These are phyloP conservation scores for Nothopassalora personata DNA, from an alignment of 2,329 filamentous ascomycete genomes.

Conservation along the genomic window DNA sequence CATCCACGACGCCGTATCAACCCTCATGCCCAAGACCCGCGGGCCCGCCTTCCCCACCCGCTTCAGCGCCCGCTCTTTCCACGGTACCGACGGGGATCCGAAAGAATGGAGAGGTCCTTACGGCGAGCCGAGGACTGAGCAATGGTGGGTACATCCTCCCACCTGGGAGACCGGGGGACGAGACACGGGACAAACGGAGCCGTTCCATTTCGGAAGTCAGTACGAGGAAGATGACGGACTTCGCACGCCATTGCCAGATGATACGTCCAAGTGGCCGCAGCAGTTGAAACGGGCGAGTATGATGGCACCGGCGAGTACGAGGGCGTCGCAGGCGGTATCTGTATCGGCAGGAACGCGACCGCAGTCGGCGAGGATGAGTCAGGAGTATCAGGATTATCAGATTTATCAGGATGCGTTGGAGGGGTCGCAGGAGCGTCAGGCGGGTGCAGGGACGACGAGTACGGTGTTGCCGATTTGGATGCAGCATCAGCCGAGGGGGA, in stretches of 20 bases:
- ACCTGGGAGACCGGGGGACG: slow-evolving; percentile 33
- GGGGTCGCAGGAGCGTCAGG: background rate
- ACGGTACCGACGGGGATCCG: slow-evolving; percentile 38
- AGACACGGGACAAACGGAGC: slow-evolving; percentile 31
- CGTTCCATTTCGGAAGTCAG: slow-evolving; percentile 27
- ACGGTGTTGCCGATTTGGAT: slow-evolving; percentile 1
- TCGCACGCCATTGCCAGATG: background rate
- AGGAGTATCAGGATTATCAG: background rate
- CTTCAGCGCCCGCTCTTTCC: slow-evolving; percentile 35
- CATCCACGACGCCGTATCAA: slow-evolving; percentile 32
- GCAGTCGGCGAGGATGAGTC: background rate
- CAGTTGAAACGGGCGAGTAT: background rate
- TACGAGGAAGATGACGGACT: slow-evolving; percentile 2
- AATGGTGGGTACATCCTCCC: slow-evolving; percentile 44
- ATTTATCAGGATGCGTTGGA: background rate
- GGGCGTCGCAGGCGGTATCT: too few relatives aligned
- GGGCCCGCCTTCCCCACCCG: slow-evolving; percentile 12
- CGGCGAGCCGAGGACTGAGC: slow-evolving; percentile 40
- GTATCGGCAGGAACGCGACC: too few relatives aligned
- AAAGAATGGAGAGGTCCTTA: slow-evolving; percentile 37
- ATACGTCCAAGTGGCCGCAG: background rate
- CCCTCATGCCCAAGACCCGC: slow-evolving; percentile 17
- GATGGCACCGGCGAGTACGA: background rate
- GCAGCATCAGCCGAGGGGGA: background rate
- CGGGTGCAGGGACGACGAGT: background rate